These are phyloP conservation scores for Globisporangium echinulatum DNA, from an alignment of 352 stramenopile species.

Conservation along the genomic window DNA sequence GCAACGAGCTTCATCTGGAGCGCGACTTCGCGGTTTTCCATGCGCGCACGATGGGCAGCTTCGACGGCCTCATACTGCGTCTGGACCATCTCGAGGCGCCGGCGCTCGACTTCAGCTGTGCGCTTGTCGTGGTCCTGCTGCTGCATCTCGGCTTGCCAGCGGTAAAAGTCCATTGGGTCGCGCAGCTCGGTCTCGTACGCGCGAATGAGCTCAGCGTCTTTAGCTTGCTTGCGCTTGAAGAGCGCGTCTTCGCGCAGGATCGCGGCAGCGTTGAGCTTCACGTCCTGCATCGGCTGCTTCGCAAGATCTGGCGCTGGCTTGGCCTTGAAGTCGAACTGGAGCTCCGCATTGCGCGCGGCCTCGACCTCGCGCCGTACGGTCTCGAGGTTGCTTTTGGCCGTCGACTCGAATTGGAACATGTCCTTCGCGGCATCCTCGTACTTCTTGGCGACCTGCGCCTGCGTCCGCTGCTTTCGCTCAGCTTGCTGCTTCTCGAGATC, in stretches of 20 bases:
- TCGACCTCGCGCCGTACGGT: slow-evolving; percentile 62
- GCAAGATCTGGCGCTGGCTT: slow-evolving; percentile 46
- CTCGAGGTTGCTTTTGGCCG: slow-evolving; percentile 69
- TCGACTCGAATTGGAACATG: slow-evolving; percentile 77
- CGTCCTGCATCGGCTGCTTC: slow-evolving; percentile 22
- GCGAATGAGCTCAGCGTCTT: slow-evolving; percentile 81
- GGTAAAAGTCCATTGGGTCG: slow-evolving; percentile 88
- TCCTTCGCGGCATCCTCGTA: slow-evolving; percentile 58
- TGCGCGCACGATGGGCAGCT: slow-evolving; percentile 49
- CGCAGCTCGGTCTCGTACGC: slow-evolving; percentile 88
- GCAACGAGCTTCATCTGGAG: slow-evolving; percentile 71
- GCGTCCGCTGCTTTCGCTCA: slow-evolving; percentile 44
- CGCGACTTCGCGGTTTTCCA: slow-evolving; percentile 81
- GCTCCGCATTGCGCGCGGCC: slow-evolving; percentile 37
- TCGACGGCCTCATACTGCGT: slow-evolving; percentile 76
- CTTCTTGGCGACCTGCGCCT: slow-evolving; percentile 61
- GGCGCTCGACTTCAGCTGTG: slow-evolving; percentile 66
- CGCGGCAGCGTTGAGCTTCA: slow-evolving; percentile 86
- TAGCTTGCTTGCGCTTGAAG: slow-evolving; percentile 88
- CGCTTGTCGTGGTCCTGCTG: slow-evolving; percentile 67
- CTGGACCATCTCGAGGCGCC: slow-evolving; percentile 79
- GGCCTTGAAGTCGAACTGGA: slow-evolving; percentile 75
- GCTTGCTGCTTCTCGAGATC: slow-evolving; percentile 56
- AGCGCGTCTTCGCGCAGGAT: slow-evolving; percentile 90
- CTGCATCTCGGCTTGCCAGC: slow-evolving; percentile 86